Evolutionary conservation across 75 land plant species (phyloP).

Genomic region (Cunninghamia lanceolata): DNA sequence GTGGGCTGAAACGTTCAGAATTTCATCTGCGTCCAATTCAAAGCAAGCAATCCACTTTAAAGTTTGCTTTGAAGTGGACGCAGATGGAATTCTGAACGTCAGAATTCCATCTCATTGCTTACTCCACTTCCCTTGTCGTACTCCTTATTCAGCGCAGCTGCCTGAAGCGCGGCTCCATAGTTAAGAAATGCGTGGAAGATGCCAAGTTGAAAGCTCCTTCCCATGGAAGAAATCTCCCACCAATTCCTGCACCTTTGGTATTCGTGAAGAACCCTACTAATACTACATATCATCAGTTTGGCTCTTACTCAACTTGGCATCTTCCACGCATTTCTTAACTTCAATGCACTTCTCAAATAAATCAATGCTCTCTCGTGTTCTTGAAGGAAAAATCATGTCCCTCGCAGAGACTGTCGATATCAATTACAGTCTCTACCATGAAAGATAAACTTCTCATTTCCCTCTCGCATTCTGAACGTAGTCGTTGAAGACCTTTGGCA

Average conservation of each 20-base stretch:
- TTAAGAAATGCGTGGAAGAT: too few species aligned
- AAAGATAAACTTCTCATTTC: too few species aligned
- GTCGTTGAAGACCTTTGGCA: too few species aligned
- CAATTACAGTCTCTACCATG: too few species aligned
- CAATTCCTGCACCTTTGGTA: conserved; percentile 12
- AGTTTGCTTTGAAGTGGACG: conserved; percentile 16
- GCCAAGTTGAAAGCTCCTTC: neutral
- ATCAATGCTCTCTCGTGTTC: too few species aligned
- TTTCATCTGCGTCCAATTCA: neutral
- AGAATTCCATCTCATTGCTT: too few species aligned
- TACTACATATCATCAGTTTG: neutral
- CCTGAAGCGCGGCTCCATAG: conserved; percentile 22
- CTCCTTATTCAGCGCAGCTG: conserved; percentile 14
- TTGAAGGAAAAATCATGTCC: too few species aligned
- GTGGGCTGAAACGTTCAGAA: conserved; percentile 7
- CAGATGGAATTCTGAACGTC: conserved; percentile 27
- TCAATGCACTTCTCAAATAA: too few species aligned
- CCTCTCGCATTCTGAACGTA: too few species aligned
- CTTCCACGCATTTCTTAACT: conserved; percentile 20
- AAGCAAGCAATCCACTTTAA: neutral
- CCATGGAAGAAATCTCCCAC: conserved; percentile 15
- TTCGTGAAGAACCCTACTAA: neutral
- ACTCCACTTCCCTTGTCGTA: too few species aligned
- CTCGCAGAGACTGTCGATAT: too few species aligned
- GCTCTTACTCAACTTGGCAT: conserved; percentile 19